Percentiles rank a stretch among this genome's conserved stretches.
phyloP scores from a whole-genome alignment of 192 early-diverging fungal genomes.

The Mortierella alpina region DNA sequence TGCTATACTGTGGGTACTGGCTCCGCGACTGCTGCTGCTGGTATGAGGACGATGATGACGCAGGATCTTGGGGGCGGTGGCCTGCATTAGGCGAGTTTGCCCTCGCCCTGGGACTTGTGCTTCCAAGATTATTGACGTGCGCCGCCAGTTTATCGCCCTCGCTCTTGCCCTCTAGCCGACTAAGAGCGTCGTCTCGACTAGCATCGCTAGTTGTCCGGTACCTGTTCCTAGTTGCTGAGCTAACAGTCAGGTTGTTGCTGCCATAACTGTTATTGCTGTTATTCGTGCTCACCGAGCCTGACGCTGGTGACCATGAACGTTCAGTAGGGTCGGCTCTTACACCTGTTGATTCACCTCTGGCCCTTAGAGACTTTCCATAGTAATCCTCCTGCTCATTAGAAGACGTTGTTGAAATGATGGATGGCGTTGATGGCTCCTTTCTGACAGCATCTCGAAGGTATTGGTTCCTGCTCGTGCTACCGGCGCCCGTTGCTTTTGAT shows the following conservation, averaged over 20 bases:
- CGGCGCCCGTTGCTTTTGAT: slow-evolving; percentile 17
- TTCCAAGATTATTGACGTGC: slow-evolving; percentile 48
- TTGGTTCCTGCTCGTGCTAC: slow-evolving; percentile 17
- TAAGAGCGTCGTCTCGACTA: slow-evolving; percentile 48
- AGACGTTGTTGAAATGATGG: slow-evolving; percentile 4
- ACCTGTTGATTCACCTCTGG: not conserved
- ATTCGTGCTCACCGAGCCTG: not conserved
- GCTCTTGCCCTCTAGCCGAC: slow-evolving; percentile 47
- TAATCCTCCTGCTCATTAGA: slow-evolving; percentile 23
- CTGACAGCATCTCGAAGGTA: slow-evolving; percentile 18
- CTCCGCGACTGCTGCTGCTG: not conserved
- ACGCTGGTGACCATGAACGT: slow-evolving; percentile 15
- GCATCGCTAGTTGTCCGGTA: slow-evolving; percentile 37
- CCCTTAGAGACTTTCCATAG: slow-evolving; percentile 18
- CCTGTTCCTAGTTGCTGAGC: slow-evolving; percentile 1
- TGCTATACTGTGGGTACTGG: slow-evolving; percentile 8
- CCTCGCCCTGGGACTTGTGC: slow-evolving; percentile 29
- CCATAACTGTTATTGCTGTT: slow-evolving; percentile 24
- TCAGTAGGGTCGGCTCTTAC: slow-evolving; percentile 4
- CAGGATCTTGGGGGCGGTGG: slow-evolving; percentile 5
- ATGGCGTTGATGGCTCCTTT: slow-evolving; percentile 4
- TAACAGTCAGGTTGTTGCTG: not conserved
- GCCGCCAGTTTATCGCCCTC: slow-evolving; percentile 27
- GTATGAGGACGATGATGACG: slow-evolving; percentile 6
- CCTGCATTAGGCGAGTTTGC: slow-evolving; percentile 30